These are phyloP conservation scores for Hypoxylon rickii DNA, from an alignment of 495 filamentous ascomycete genomes.

Conservation along the genomic window DNA sequence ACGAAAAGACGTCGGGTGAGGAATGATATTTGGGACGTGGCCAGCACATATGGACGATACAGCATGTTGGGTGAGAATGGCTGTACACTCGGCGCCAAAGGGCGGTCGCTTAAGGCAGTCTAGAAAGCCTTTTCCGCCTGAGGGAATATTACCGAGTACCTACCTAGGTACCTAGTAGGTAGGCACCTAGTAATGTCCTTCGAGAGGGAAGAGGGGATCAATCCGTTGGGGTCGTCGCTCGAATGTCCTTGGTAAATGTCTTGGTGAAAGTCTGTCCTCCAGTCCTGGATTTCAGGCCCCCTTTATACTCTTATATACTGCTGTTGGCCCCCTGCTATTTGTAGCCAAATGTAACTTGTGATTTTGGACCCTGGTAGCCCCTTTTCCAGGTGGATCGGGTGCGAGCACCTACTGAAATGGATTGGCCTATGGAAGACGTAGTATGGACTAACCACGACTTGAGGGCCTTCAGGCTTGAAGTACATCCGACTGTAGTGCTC, in stretches of 20 bases:
- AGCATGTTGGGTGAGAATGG: no score
- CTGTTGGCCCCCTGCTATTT: neutral
- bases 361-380: neutral
- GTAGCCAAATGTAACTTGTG: neutral
- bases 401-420: conserved; percentile 4
- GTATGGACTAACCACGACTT: conserved; percentile 9
- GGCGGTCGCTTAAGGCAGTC: no score
- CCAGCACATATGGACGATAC: neutral
- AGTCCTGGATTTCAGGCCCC: no score
- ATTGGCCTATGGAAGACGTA: conserved; percentile 14
- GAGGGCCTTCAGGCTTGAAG: neutral
- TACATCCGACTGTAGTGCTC: conserved; percentile 1
- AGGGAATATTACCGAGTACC: no score
- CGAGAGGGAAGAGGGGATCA: no score
- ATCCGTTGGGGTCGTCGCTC: neutral
- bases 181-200: no score
- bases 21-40: neutral
- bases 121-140: neutral
- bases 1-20: conserved; percentile 5
- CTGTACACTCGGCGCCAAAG: no score
- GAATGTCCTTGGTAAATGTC: no score
- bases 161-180: no score
- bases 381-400: neutral
- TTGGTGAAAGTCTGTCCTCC: no score
- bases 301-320: no score